A percentile compares a stretch with the other conserved stretches of the same genome.
Conservation (phyloP, 192 early-diverging fungal genomes). For the Rhizoclosmatium globosum region DNA sequence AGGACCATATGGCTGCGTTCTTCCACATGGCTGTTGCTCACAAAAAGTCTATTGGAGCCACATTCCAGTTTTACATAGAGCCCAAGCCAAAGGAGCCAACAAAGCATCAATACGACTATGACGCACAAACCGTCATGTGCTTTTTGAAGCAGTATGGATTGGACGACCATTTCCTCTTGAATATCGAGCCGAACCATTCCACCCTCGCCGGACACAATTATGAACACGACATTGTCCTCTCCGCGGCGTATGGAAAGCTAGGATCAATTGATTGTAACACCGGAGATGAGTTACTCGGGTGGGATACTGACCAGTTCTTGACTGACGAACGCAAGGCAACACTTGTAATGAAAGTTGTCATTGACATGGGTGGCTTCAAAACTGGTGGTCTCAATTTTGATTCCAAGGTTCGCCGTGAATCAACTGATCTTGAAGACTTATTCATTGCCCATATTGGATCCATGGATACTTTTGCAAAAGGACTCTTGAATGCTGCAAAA, state of each 20-base stretch:
- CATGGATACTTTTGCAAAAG: conserved; percentile 44
- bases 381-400: conserved; percentile 55
- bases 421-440: conserved; percentile 46
- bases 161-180: conserved; percentile 48
- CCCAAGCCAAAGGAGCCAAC: conserved; percentile 50
- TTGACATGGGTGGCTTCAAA: conserved; percentile 49
- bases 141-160: conserved; percentile 35
- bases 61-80: conserved; percentile 43
- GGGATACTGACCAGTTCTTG: conserved; percentile 54
- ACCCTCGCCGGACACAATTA: conserved; percentile 50
- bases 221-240: conserved; percentile 49
- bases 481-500: conserved; percentile 39
- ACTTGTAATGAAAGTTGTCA: conserved; percentile 46
- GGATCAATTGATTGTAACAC: conserved; percentile 51
- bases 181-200: conserved; percentile 53
- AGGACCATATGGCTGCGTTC: conserved; percentile 47
- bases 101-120: conserved; percentile 53
- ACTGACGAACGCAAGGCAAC: conserved; percentile 49
- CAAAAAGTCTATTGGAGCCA: conserved; percentile 42
- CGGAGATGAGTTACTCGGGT: conserved; percentile 46
- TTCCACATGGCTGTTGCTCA: conserved; percentile 48
- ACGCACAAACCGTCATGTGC: conserved; percentile 47
- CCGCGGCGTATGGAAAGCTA: conserved; percentile 32
- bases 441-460: conserved; percentile 49
- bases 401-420: conserved; percentile 52